Evolutionary conservation across 345 rosid genomes (phyloP).

Genomic region (Gossypioides kirkii): DNA sequence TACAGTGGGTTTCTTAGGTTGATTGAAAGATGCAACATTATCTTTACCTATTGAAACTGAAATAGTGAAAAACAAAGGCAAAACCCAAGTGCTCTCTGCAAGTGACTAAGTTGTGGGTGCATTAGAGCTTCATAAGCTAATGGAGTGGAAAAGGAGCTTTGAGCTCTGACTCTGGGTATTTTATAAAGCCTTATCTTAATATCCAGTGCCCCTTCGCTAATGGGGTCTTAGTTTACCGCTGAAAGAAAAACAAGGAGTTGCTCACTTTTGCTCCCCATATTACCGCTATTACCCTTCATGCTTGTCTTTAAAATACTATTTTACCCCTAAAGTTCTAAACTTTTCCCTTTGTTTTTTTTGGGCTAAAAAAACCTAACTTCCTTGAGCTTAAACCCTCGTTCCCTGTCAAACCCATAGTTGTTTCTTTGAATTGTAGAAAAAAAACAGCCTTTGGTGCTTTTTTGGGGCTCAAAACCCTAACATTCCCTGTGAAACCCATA

Average conservation of each 20-base stretch:
- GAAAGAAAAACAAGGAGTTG: background rate
- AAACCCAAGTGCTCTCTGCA: background rate
- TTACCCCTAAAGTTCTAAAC: background rate
- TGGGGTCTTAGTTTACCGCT: background rate
- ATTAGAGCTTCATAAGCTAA: background rate
- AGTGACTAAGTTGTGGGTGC: background rate
- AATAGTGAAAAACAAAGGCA: background rate
- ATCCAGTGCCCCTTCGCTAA: background rate
- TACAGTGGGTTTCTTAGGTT: background rate
- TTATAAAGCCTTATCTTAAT: background rate
- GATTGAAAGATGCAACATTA: background rate
- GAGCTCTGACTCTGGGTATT: background rate
- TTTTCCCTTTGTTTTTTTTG: background rate
- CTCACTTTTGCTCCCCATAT: background rate
- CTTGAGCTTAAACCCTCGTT: background rate
- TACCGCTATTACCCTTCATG: background rate
- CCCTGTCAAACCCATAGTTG: background rate
- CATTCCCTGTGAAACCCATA: background rate
- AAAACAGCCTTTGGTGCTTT: background rate
- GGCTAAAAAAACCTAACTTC: background rate
- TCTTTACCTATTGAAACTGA: background rate
- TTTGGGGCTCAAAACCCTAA: background rate
- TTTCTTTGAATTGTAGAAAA: background rate
- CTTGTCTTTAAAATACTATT: background rate
- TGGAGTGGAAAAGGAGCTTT: background rate